Conservation (phyloP, 768 basidiomycete genomes). For the Tubosaeta brunneosetosa region DNA sequence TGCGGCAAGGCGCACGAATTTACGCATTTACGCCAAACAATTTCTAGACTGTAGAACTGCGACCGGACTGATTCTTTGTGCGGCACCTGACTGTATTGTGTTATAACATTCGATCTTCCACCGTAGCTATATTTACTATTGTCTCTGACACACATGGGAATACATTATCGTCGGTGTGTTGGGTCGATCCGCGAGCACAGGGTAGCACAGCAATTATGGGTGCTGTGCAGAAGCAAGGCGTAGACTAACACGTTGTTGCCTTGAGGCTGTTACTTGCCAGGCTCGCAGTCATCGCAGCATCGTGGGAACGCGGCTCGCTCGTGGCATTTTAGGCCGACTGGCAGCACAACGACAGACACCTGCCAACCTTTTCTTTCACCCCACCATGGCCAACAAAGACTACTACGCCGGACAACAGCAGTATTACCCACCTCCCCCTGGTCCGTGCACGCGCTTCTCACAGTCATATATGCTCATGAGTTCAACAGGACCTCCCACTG, state of each 20-base stretch:
- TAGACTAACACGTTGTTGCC: conserved; percentile 12
- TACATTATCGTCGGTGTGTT: conserved; percentile 2
- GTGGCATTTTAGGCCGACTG: conserved; percentile 23
- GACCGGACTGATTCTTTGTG: conserved; percentile 2
- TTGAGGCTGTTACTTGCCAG: conserved; percentile 12
- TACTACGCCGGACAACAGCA: conserved; percentile 58
- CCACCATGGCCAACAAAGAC: conserved; percentile 67
- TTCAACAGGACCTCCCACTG: conserved; percentile 46
- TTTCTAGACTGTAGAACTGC: conserved; percentile 29
- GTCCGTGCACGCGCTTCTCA: conserved; percentile 26
- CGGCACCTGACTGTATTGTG: conserved; percentile 9
- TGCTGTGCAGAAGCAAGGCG: not conserved
- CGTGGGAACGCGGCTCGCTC: conserved; percentile 19
- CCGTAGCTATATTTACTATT: conserved; percentile 23
- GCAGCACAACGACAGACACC: conserved; percentile 8
- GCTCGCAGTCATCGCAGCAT: not conserved
- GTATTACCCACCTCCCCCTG: conserved; percentile 50
- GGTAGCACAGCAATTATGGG: conserved; percentile 5
- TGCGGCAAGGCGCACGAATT: conserved; percentile 54
- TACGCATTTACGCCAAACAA: conserved; percentile 44
- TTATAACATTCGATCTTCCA: conserved; percentile 28
- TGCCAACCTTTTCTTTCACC: conserved; percentile 14
- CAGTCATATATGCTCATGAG: conserved; percentile 27
- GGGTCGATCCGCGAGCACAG: conserved; percentile 4
- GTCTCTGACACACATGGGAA: conserved; percentile 12